Conservation (phyloP, 2,329 filamentous ascomycete genomes). For the Rhexocercosporidium sp. region DNA sequence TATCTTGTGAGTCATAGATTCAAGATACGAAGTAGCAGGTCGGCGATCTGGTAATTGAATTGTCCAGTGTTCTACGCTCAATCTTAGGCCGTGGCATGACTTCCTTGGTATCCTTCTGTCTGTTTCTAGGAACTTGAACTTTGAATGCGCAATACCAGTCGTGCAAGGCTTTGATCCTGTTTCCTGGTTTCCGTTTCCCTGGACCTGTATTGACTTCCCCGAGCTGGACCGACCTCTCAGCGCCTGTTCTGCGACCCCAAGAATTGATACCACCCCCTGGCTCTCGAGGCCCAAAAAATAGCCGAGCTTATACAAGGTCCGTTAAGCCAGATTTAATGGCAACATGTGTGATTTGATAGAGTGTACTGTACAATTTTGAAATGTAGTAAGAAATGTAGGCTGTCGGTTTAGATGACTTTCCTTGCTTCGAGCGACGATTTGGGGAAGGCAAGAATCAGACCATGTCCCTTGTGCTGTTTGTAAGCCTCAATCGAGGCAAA, state of each 20-base stretch:
- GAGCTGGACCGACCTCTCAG: not conserved
- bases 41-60: not conserved
- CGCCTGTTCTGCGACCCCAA: not conserved
- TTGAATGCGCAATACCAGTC: not conserved
- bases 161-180: not conserved
- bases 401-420: too few relatives aligned
- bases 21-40: not conserved
- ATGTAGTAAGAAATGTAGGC: too few relatives aligned
- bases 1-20: not conserved
- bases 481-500: too few relatives aligned
- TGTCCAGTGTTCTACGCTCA: not conserved
- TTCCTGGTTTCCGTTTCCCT: not conserved
- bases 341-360: too few relatives aligned
- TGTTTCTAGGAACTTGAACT: not conserved
- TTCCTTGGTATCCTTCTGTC: not conserved
- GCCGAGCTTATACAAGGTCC: too few relatives aligned
- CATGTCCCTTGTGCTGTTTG: too few relatives aligned
- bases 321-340: too few relatives aligned
- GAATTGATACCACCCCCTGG: not conserved
- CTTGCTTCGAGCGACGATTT: too few relatives aligned
- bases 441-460: too few relatives aligned
- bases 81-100: not conserved
- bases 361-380: too few relatives aligned
- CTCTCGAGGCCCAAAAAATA: too few relatives aligned
- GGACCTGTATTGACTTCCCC: not conserved